Percentiles rank a stretch among this genome's conserved stretches.
Evolutionary conservation across 495 filamentous ascomycete species (phyloP).

Genomic region (Neurospora intermedia): DNA sequence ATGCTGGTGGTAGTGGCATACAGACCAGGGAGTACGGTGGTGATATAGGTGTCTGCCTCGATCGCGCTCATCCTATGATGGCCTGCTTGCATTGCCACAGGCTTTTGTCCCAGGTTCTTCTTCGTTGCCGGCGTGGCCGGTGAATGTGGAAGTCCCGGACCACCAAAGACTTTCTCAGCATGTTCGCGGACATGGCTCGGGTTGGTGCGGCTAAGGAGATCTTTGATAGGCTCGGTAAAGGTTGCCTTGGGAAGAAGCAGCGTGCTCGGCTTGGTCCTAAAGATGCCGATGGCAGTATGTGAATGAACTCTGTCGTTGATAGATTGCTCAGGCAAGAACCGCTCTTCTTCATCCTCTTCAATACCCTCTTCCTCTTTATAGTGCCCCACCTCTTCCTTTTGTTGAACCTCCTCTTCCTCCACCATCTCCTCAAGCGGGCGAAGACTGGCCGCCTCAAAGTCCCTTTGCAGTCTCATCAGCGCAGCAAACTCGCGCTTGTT

Average conservation of each 20-base stretch:
- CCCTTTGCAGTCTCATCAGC: conserved; percentile 37
- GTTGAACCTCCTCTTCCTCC: conserved; percentile 30
- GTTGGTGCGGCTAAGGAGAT: conserved; percentile 53
- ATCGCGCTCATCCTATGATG: conserved; percentile 70
- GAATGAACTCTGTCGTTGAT: conserved; percentile 45
- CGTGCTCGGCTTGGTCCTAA: conserved; percentile 57
- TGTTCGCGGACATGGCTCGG: conserved; percentile 62
- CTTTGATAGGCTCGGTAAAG: conserved; percentile 55
- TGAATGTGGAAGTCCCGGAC: conserved; percentile 60
- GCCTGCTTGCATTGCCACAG: conserved; percentile 57
- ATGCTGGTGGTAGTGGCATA: conserved; percentile 66
- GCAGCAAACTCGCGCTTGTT: conserved; percentile 41
- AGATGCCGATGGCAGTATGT: conserved; percentile 52
- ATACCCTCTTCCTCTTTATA: conserved; percentile 19
- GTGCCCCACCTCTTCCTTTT: conserved; percentile 27
- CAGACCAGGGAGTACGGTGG: conserved; percentile 66
- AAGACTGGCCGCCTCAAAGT: conserved; percentile 42
- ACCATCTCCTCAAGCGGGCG: conserved; percentile 35
- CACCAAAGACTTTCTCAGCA: conserved; percentile 64
- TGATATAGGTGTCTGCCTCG: conserved; percentile 75
- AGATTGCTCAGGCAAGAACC: not conserved
- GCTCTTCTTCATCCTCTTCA: conserved; percentile 11
- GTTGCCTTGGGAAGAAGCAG: conserved; percentile 54
- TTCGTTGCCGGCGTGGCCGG: conserved; percentile 28
- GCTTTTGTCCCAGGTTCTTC: conserved; percentile 46